Base-by-base conservation (phyloP, 371 early-diverging fungal genomes). In the Actinomucor elegans region DNA sequence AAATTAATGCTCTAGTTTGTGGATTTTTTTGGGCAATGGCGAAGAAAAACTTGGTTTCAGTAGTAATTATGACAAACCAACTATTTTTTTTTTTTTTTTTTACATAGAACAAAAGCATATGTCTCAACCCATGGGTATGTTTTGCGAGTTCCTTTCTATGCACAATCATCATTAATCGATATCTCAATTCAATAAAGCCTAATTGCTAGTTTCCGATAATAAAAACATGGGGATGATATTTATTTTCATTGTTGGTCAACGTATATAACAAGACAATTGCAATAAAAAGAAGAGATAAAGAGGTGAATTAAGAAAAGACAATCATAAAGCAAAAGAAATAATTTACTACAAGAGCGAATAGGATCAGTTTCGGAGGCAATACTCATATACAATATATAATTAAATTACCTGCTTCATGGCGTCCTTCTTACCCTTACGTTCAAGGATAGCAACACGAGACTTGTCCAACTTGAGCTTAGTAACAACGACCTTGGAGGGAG, bases 401-500 rank as follows among this genome's bases (percentile, higher is more conserved):
- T 29, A 20, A 26, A 20, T 58, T 62, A 75, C 73, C 64, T 72
- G 62, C 54, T 76, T 61, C 73, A 68, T 76, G 40, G 70, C 71
- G 21, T 69, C 66, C 61, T 67, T 66, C 66, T 75, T 71, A 52
- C 58, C 65, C 87, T 92, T 92, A 72, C 94, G 89, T 61, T 88
- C 89, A 48, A 95, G 77, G 43, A 93, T 69, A 58, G 77, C 80
- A 79, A 87, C 78, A 75, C 97, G 93, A 85, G 94, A 96, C 84
- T 94, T 94, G 86, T 94, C 94, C 57, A 95, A 66, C 89, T 97
- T 88, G 69, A 95, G 71, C 71, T 90, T 90, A 78, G 91, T 94
- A 84, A 98, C 85, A 66, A 92, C 87, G 55, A 96, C 96, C 81
- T 98, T 98, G 80, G 96, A 96, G 71, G 98, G 97, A 88, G 95